Evolutionary conservation across 768 basidiomycete species (phyloP).

Genomic region (Piloderma croceum): DNA sequence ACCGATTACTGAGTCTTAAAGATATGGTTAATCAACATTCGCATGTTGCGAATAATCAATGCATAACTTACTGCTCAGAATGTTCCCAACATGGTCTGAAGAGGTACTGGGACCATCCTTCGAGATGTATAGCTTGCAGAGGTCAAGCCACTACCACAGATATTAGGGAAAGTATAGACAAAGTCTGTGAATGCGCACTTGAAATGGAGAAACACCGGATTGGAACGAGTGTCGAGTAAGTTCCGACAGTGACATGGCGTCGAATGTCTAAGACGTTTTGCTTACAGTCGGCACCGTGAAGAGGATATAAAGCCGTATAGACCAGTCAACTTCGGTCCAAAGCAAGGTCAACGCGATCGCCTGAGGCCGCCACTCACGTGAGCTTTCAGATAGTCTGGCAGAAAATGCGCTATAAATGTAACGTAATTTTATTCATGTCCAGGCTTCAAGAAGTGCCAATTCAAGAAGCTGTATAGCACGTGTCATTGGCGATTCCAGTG

Average conservation of each 20-base stretch:
- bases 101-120: constrained; percentile 38
- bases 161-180: constrained; percentile 5
- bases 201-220: constrained; percentile 55
- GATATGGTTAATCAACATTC: constrained; percentile 1
- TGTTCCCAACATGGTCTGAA: constrained; percentile 42
- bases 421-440: no score
- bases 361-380: no score
- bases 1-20: constrained; percentile 60
- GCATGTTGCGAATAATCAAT: background rate
- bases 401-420: no score
- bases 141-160: constrained; percentile 53
- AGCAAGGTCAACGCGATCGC: background rate
- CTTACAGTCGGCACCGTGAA: no score
- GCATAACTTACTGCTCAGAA: constrained; percentile 53
- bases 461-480: no score
- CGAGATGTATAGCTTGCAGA: constrained; percentile 58
- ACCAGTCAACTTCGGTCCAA: no score
- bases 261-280: no score
- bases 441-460: no score
- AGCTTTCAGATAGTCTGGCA: no score
- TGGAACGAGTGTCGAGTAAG: constrained; percentile 73
- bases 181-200: constrained; percentile 38
- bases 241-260: constrained; percentile 58
- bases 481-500: no score
- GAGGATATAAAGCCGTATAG: no score